phyloP scores from a whole-genome alignment of 805 yeast species.

The Saccharomycopsis fibuligera region DNA sequence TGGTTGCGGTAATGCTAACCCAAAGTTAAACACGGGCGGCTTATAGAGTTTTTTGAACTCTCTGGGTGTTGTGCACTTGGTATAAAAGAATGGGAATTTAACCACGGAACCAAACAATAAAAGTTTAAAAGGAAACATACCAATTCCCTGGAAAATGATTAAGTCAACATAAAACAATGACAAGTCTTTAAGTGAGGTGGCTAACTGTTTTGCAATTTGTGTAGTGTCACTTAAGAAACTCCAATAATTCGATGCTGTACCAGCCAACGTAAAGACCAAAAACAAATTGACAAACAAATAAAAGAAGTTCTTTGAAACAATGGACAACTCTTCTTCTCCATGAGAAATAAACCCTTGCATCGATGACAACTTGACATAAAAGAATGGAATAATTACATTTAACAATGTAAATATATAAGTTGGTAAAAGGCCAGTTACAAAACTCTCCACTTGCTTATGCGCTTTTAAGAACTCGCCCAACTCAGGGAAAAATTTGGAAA shows the following conservation, averaged over 20 bases:
- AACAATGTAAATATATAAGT: constrained; percentile 84
- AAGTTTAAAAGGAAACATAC: constrained; percentile 86
- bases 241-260: constrained; percentile 81
- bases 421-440: constrained; percentile 86
- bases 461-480: constrained; percentile 61
- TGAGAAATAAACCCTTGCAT: constrained; percentile 86
- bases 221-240: constrained; percentile 83
- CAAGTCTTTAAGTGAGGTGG: constrained; percentile 70
- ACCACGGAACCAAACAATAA: constrained; percentile 72
- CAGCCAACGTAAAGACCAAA: constrained; percentile 88
- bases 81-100: constrained; percentile 62
- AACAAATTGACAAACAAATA: constrained; percentile 92
- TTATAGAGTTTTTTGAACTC: constrained; percentile 68
- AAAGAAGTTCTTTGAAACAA: constrained; percentile 89
- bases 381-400: constrained; percentile 76
- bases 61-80: constrained; percentile 71
- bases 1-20: constrained; percentile 88
- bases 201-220: constrained; percentile 78
- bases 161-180: constrained; percentile 88
- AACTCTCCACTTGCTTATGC: constrained; percentile 64
- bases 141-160: constrained; percentile 73
- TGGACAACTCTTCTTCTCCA: constrained; percentile 86
- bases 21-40: constrained; percentile 91
- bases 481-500: constrained; percentile 74
- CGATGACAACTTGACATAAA: constrained; percentile 76